phyloP scores from a whole-genome alignment of 805 yeast genomes.

The Spathaspora girioi region DNA sequence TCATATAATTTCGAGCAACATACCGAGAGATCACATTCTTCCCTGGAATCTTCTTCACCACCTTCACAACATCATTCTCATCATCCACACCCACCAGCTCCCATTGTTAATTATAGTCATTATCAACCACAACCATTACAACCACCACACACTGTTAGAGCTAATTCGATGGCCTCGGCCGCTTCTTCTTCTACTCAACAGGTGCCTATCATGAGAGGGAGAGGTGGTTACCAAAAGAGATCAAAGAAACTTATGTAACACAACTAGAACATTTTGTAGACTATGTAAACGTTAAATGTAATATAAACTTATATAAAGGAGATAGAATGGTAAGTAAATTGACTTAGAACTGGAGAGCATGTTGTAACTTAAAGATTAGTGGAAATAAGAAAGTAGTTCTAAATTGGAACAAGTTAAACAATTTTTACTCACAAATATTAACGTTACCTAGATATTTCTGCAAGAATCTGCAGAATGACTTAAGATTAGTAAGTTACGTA shows the following conservation, averaged over 20 bases:
- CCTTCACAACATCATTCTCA: not conserved
- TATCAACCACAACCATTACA: conserved; percentile 2
- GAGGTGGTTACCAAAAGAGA: conserved; percentile 44
- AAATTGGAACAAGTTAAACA: too few relatives aligned
- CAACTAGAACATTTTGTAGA: not conserved
- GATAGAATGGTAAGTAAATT: too few relatives aligned
- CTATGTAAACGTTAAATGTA: not conserved
- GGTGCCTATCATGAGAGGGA: conserved; percentile 36
- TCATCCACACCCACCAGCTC: conserved; percentile 4
- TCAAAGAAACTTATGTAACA: conserved; percentile 34
- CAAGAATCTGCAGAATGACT: too few relatives aligned
- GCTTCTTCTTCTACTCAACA: conserved; percentile 9
- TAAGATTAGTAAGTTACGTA: too few relatives aligned
- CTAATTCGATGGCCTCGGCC: not conserved
- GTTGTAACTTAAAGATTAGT: too few relatives aligned
- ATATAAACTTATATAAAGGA: too few relatives aligned
- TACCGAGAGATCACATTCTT: conserved; percentile 6
- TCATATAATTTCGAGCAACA: conserved; percentile 5
- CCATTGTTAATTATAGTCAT: conserved; percentile 5
- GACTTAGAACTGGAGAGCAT: too few relatives aligned
- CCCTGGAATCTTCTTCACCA: conserved; percentile 5
- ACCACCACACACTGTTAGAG: conserved; percentile 1
- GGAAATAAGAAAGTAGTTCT: too few relatives aligned
- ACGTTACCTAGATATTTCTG: too few relatives aligned
- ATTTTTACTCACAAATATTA: too few relatives aligned